Base-by-base conservation (phyloP, 2,329 filamentous ascomycete species). In the Colletotrichum sp. region DNA sequence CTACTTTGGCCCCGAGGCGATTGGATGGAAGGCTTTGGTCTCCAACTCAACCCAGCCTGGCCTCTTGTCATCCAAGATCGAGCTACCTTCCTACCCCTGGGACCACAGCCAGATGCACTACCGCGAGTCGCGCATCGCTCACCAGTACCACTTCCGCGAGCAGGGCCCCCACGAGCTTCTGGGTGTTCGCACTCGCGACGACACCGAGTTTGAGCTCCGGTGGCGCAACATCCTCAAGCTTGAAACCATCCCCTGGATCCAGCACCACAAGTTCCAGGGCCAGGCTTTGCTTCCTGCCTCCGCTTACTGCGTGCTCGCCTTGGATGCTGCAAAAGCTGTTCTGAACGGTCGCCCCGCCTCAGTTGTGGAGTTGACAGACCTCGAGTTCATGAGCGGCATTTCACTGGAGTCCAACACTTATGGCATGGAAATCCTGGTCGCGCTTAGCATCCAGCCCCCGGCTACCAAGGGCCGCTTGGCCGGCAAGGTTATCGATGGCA, bases 281-380 rank as follows among this genome's bases (percentile, higher is more conserved):
- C 80, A 87, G 55, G 80, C 84, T 16, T 80, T 90, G 9, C 88
- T 88, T 67, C 88, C 89, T 0, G 85, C 79, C 2, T 84, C 87
- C 0, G 87, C 82, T 0, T 89, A 87, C 77, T 69, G 88, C 2
- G 80, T 82, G 18, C 86, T 88, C 80, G 86, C 84, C 1, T 80
- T 87, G 1, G 87, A 89, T 72, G 88, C 87, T 4, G 84, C 85
- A 2, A 81, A 78, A 5, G 78, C 75, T 2, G 77, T 83, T 1
- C 55, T 84, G 8, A 78, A 75, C 1, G 80, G 79, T 1, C 80
- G 80, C 1, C 16, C 63, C 0, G 82, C 81, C 1, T 79, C 80
- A 0, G 21, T 83, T 1, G 70, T 85, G 7, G 83, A 85, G 77
- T 75, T 85, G 3, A 78, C 79, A 6, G 78, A 84, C 16, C 74